Evolutionary conservation across 495 filamentous ascomycete genomes (phyloP).

Genomic region (Xylaria nigripes): DNA sequence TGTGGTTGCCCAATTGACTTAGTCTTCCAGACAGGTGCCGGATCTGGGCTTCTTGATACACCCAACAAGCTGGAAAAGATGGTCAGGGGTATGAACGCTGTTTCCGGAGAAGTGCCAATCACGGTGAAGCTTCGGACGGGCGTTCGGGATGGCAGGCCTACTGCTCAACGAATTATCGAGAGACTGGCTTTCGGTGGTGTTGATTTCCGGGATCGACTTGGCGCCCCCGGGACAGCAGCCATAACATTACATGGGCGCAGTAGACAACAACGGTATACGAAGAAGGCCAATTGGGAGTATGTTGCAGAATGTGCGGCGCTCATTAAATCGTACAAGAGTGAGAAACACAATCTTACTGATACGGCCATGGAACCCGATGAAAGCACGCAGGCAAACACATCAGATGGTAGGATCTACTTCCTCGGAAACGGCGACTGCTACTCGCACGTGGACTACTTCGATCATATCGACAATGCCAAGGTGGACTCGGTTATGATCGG

Average conservation of each 20-base stretch:
- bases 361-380: slow-evolving; percentile 70
- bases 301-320: slow-evolving; percentile 83
- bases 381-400: slow-evolving; percentile 45
- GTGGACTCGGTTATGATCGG: slow-evolving; percentile 90
- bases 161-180: slow-evolving; percentile 69
- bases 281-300: slow-evolving; percentile 82
- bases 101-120: slow-evolving; percentile 79
- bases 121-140: slow-evolving; percentile 93
- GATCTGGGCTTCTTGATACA: slow-evolving; percentile 86
- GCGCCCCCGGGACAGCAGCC: slow-evolving; percentile 74
- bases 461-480: slow-evolving; percentile 63
- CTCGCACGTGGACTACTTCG: slow-evolving; percentile 79
- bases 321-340: slow-evolving; percentile 65
- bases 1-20: slow-evolving; percentile 96
- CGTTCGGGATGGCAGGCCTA: slow-evolving; percentile 69
- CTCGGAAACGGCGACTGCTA: slow-evolving; percentile 95
- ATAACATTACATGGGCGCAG: slow-evolving; percentile 91
- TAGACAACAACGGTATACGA: slow-evolving; percentile 89
- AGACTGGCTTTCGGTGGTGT: slow-evolving; percentile 70
- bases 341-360: slow-evolving; percentile 55
- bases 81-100: slow-evolving; percentile 86
- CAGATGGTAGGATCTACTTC: slow-evolving; percentile 66
- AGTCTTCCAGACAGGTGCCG: slow-evolving; percentile 75
- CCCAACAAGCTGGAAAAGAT: slow-evolving; percentile 83
- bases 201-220: slow-evolving; percentile 53